Evolutionary conservation across 805 yeast species (phyloP).

Genomic region (Saccharomycopsis schoenii): DNA sequence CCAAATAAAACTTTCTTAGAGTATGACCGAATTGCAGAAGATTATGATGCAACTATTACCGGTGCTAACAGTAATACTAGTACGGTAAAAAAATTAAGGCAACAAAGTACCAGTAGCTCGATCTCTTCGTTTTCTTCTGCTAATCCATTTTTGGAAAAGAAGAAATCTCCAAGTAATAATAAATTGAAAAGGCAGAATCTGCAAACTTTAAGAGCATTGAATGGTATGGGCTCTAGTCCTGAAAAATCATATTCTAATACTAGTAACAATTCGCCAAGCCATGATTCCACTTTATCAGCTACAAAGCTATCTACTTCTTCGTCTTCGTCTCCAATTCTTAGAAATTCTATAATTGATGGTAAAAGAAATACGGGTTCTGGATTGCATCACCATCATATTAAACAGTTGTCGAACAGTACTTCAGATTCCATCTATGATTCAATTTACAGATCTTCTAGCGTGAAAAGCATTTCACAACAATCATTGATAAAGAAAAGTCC

Average conservation of each 20-base stretch:
- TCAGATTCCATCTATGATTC: conserved; percentile 17
- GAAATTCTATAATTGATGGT: background rate
- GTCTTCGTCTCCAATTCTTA: background rate
- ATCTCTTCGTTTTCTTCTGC: background rate
- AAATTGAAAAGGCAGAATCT: background rate
- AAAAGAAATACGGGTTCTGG: background rate
- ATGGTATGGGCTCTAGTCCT: background rate
- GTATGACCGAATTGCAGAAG: background rate
- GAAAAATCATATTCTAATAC: background rate
- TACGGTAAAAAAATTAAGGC: background rate
- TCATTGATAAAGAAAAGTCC: conserved; percentile 14
- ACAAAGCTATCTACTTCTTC: background rate
- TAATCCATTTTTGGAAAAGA: conserved; percentile 1
- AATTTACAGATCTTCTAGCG: conserved; percentile 12
- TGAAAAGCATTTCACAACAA: background rate
- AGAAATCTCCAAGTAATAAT: background rate
- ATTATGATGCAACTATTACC: background rate
- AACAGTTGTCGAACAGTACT: conserved; percentile 9
- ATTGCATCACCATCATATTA: background rate
- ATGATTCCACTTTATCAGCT: background rate
- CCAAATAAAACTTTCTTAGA: background rate
- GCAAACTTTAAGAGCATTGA: background rate
- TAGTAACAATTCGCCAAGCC: background rate
- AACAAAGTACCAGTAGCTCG: background rate
- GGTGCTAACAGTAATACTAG: background rate